phyloP scores from a whole-genome alignment of 371 early-diverging fungal species.

The Syncephalastrum sp. region DNA sequence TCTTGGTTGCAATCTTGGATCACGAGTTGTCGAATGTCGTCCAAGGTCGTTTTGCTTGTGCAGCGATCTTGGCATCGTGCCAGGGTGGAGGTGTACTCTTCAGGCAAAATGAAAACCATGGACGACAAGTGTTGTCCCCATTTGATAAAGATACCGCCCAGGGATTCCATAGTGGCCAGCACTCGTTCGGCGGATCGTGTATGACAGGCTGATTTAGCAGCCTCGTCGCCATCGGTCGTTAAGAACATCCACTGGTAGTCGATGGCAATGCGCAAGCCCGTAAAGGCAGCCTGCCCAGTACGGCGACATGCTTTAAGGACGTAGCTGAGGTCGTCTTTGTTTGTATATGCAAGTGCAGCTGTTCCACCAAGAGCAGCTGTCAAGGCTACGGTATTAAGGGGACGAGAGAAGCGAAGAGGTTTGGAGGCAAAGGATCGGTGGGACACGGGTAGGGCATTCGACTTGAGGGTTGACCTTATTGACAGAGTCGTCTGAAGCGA shows the following conservation, averaged over 20 bases:
- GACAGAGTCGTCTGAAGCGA: too few species aligned
- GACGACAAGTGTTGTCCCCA: conserved; percentile 90
- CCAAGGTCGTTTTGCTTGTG: conserved; percentile 57
- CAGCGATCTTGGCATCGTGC: conserved; percentile 83
- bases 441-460: too few species aligned
- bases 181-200: conserved; percentile 59
- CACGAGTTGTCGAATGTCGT: conserved; percentile 67
- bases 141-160: conserved; percentile 93
- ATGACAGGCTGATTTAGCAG: conserved; percentile 39
- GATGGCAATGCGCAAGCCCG: background rate
- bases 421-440: too few species aligned
- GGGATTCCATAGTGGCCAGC: conserved; percentile 50
- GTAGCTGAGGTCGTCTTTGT: too few species aligned
- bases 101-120: conserved; percentile 82
- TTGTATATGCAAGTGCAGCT: too few species aligned
- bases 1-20: conserved; percentile 57
- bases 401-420: too few species aligned
- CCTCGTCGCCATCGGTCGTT: conserved; percentile 9
- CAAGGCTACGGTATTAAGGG: too few species aligned
- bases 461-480: too few species aligned
- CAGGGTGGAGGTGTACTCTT: conserved; percentile 88
- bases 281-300: too few species aligned
- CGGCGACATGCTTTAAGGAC: too few species aligned
- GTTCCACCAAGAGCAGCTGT: too few species aligned
- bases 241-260: conserved; percentile 11